phyloP scores from a whole-genome alignment of 192 early-diverging fungal species.

The Entomortierella parvispora region DNA sequence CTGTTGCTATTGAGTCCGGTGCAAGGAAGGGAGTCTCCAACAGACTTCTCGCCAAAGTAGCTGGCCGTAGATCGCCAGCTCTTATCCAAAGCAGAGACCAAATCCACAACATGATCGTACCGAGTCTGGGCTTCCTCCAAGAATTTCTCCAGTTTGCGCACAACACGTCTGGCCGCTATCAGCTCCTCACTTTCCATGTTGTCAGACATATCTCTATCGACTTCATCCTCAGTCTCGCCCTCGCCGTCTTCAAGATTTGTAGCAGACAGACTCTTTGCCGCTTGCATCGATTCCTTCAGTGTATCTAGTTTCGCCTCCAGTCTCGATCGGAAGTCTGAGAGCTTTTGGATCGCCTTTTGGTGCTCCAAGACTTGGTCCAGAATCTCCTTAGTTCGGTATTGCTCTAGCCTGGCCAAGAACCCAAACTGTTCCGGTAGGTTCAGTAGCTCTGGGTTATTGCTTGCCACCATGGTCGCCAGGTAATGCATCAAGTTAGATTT shows the following conservation, averaged over 20 bases:
- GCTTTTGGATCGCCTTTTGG: slow-evolving; percentile 25
- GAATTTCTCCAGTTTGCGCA: slow-evolving; percentile 29
- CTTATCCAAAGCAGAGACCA: slow-evolving; percentile 18
- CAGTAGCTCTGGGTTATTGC: slow-evolving; percentile 39
- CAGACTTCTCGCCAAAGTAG: slow-evolving; percentile 50
- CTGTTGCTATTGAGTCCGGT: no score
- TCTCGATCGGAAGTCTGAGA: slow-evolving; percentile 7
- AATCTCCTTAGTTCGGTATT: slow-evolving; percentile 33
- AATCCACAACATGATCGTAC: slow-evolving; percentile 36
- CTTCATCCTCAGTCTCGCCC: background rate
- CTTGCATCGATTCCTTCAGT: background rate
- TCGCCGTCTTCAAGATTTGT: slow-evolving; percentile 8
- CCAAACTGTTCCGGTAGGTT: slow-evolving; percentile 32
- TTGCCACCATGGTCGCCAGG: slow-evolving; percentile 43
- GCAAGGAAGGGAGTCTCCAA: slow-evolving; percentile 14
- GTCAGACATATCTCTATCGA: no score
- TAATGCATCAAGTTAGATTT: slow-evolving; percentile 50
- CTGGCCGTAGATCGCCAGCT: slow-evolving; percentile 45
- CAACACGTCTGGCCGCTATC: slow-evolving; percentile 1
- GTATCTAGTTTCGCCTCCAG: slow-evolving; percentile 9
- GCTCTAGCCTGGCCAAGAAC: slow-evolving; percentile 33
- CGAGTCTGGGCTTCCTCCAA: slow-evolving; percentile 28
- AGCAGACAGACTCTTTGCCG: no score
- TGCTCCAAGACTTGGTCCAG: slow-evolving; percentile 49
- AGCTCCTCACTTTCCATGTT: slow-evolving; percentile 6